Evolutionary conservation across 805 yeast species (phyloP).

Genomic region (Wickerhamiella parazyma): DNA sequence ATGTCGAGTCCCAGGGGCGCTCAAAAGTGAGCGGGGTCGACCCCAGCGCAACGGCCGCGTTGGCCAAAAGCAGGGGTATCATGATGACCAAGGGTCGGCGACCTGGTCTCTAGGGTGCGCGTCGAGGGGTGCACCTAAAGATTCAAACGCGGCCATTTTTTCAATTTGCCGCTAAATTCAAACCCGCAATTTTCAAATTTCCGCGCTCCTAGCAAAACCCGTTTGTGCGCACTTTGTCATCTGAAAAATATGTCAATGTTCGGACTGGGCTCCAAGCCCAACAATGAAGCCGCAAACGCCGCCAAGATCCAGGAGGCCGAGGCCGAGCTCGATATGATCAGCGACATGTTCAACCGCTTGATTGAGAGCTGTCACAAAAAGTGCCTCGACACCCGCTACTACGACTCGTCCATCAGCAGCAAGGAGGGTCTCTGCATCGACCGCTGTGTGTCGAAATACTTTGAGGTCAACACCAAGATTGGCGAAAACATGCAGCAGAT

Average conservation of each 20-base stretch:
- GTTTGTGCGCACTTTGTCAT: background rate
- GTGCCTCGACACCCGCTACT: slow-evolving; percentile 53
- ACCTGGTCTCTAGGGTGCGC: no score
- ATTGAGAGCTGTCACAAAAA: slow-evolving; percentile 81
- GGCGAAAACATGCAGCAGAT: slow-evolving; percentile 44
- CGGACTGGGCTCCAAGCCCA: slow-evolving; percentile 38
- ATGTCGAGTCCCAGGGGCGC: slow-evolving; percentile 12
- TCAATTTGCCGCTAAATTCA: no score
- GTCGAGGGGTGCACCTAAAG: no score
- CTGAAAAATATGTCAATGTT: slow-evolving; percentile 26
- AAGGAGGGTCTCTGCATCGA: slow-evolving; percentile 79
- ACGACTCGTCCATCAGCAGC: slow-evolving; percentile 62
- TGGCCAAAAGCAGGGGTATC: background rate
- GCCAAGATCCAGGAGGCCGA: slow-evolving; percentile 61
- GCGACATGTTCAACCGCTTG: slow-evolving; percentile 89
- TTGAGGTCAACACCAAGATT: slow-evolving; percentile 86
- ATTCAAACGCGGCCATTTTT: no score
- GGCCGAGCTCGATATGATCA: slow-evolving; percentile 92
- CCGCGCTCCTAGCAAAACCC: background rate
- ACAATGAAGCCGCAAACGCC: slow-evolving; percentile 28
- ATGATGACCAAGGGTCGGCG: background rate
- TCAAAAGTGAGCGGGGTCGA: slow-evolving; percentile 8
- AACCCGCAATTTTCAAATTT: no score
- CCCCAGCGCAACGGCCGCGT: slow-evolving; percentile 3
- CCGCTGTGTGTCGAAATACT: slow-evolving; percentile 91